A percentile compares a stretch with the other conserved stretches of the same genome.
phyloP scores from a whole-genome alignment of 2,329 filamentous ascomycete species.

The Cladophialophora chaetospira region DNA sequence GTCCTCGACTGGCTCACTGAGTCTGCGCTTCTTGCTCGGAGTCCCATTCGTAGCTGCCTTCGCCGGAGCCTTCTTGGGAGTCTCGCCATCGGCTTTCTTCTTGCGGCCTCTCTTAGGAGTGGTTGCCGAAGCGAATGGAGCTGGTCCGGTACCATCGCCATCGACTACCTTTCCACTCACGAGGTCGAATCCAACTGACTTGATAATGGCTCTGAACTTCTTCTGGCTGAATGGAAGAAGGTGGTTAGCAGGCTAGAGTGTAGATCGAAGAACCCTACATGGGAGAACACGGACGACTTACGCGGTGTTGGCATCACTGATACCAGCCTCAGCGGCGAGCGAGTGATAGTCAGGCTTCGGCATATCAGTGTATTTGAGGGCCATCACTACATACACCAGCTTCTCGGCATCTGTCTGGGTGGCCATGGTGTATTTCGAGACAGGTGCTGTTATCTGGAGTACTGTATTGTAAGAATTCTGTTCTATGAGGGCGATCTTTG shows the following conservation, averaged over 20 bases:
- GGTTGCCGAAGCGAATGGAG: not conserved
- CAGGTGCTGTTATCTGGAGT: not conserved
- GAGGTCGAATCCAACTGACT: constrained; percentile 14
- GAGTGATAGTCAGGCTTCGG: constrained; percentile 18
- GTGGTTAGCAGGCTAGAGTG: not conserved
- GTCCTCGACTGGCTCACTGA: not conserved
- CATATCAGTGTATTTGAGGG: constrained; percentile 20
- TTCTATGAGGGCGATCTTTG: not conserved
- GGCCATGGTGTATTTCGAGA: not conserved
- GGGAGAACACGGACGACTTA: not conserved
- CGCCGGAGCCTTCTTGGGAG: not conserved
- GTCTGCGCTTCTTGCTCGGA: not conserved
- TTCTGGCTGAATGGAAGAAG: constrained; percentile 11
- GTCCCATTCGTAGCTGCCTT: not conserved
- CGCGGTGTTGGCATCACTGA: constrained; percentile 14
- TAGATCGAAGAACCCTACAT: not conserved
- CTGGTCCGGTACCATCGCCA: not conserved
- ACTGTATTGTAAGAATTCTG: not conserved
- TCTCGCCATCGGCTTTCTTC: not conserved
- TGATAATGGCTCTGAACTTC: constrained; percentile 19
- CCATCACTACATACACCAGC: constrained; percentile 12
- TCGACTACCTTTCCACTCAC: constrained; percentile 11
- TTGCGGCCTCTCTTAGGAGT: not conserved
- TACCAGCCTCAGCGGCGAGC: constrained; percentile 6
- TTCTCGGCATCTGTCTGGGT: constrained; percentile 1